A percentile compares a stretch with the other conserved stretches of the same genome.
phyloP scores from a whole-genome alignment of 768 basidiomycete genomes.

The Lyophyllum decastes region DNA sequence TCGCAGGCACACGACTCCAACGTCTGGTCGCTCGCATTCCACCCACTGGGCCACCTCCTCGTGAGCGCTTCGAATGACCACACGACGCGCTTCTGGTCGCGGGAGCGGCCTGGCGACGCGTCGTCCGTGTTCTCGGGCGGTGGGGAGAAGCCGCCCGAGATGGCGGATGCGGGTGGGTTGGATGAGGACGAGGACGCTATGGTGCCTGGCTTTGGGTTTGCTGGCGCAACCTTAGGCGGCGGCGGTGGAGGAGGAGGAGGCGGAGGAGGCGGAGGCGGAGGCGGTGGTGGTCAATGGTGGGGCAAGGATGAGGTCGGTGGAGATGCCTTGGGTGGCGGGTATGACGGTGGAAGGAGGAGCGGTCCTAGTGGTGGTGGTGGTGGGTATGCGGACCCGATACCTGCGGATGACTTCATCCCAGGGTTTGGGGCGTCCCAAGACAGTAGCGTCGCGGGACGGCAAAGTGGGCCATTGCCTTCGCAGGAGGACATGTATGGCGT shows the following conservation, averaged over 20 bases:
- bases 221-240: slow-evolving; percentile 23
- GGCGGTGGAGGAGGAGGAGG: slow-evolving; percentile 37
- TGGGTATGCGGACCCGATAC: slow-evolving; percentile 27
- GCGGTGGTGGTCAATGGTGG: slow-evolving; percentile 38
- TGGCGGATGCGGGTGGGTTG: slow-evolving; percentile 53
- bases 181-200: slow-evolving; percentile 77
- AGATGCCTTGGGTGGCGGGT: slow-evolving; percentile 12
- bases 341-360: slow-evolving; percentile 13
- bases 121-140: slow-evolving; percentile 77
- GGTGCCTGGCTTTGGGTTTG: slow-evolving; percentile 73
- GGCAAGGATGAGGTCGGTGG: slow-evolving; percentile 42
- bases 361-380: slow-evolving; percentile 15
- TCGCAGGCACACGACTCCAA: slow-evolving; percentile 98
- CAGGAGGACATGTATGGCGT: slow-evolving; percentile 56
- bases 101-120: slow-evolving; percentile 85
- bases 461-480: slow-evolving; percentile 31
- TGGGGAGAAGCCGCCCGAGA: slow-evolving; percentile 83
- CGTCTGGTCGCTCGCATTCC: slow-evolving; percentile 94
- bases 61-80: slow-evolving; percentile 96
- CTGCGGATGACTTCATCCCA: slow-evolving; percentile 64
- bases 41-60: slow-evolving; percentile 94
- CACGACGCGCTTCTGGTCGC: slow-evolving; percentile 98
- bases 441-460: slow-evolving; percentile 18
- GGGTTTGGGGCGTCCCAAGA: slow-evolving; percentile 47
- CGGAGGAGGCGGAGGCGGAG: background rate